Evolutionary conservation across 257 asterid genomes (phyloP).

Genomic region (Fraxinus pennsylvanica): DNA sequence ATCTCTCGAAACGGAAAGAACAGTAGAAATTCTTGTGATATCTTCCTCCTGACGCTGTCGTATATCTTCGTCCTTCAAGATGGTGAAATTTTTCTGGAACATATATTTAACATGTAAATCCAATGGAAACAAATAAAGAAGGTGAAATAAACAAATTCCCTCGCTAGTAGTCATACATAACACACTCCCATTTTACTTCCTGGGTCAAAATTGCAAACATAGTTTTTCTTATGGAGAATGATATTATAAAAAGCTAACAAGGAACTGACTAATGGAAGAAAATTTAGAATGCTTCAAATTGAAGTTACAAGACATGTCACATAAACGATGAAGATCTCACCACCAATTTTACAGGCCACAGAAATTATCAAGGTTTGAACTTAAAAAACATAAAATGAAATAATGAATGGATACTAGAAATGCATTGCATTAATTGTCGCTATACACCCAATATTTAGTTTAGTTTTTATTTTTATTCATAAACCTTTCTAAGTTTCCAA

Average conservation of each 20-base stretch:
- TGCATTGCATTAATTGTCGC: slow-evolving; percentile 23
- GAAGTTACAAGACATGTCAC: slow-evolving; percentile 32
- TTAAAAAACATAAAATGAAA: slow-evolving; percentile 19
- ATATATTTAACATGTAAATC: neutral
- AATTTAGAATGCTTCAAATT: slow-evolving; percentile 21
- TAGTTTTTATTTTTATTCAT: neutral
- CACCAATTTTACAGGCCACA: slow-evolving; percentile 27
- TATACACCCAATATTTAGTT: slow-evolving; percentile 22
- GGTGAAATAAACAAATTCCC: neutral
- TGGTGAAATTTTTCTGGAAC: neutral
- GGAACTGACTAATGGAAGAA: slow-evolving; percentile 14
- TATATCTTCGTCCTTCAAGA: slow-evolving; percentile 22
- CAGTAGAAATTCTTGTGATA: slow-evolving; percentile 16
- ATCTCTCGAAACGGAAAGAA: slow-evolving; percentile 18
- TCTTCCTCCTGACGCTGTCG: slow-evolving; percentile 11
- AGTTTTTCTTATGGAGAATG: neutral
- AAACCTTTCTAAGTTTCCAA: slow-evolving; percentile 13
- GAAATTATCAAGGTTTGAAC: slow-evolving; percentile 27
- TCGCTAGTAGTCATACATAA: neutral
- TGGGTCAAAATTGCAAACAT: neutral
- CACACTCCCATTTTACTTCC: neutral
- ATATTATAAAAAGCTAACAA: neutral
- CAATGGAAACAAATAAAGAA: neutral
- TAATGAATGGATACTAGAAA: slow-evolving; percentile 16
- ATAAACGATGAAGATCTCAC: slow-evolving; percentile 21